Conservation (phyloP, 768 basidiomycete species). For the Tylopilus felleus region DNA sequence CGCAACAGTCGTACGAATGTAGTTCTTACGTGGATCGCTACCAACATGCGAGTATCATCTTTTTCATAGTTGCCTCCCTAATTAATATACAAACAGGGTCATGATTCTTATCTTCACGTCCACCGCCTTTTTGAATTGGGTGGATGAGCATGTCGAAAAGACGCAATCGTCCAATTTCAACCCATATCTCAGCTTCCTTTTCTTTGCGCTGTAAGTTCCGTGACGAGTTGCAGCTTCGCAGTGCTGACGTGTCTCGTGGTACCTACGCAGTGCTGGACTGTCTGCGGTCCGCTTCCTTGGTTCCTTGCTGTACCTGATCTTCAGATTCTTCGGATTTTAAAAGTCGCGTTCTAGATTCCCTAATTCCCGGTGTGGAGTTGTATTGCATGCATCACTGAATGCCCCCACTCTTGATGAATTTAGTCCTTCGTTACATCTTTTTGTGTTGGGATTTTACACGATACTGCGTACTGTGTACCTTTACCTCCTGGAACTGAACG, state of each 20-base stretch:
- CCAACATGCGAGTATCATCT: conserved; percentile 64
- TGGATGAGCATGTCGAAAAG: conserved; percentile 52
- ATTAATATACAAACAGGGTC: conserved; percentile 37
- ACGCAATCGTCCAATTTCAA: conserved; percentile 64
- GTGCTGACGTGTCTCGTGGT: conserved; percentile 3
- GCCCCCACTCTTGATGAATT: background rate
- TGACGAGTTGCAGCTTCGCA: background rate
- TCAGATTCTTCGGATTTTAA: conserved; percentile 67
- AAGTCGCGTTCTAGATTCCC: background rate
- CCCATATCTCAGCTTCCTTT: conserved; percentile 84
- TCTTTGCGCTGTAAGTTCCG: conserved; percentile 54
- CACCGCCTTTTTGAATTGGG: conserved; percentile 71
- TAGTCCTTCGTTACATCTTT: background rate
- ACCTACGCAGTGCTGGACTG: conserved; percentile 58
- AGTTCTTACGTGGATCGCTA: conserved; percentile 78
- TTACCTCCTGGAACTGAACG: background rate
- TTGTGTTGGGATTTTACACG: conserved; percentile 1
- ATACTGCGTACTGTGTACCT: conserved; percentile 15
- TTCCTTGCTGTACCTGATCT: conserved; percentile 72
- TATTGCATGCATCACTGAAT: conserved; percentile 3
- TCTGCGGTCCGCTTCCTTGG: conserved; percentile 80
- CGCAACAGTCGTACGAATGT: conserved; percentile 83
- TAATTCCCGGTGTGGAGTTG: conserved; percentile 1
- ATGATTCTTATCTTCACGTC: conserved; percentile 79
- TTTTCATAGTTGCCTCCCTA: background rate